Evolutionary conservation across 768 basidiomycete genomes (phyloP).

Genomic region (Kwoniella europaea): DNA sequence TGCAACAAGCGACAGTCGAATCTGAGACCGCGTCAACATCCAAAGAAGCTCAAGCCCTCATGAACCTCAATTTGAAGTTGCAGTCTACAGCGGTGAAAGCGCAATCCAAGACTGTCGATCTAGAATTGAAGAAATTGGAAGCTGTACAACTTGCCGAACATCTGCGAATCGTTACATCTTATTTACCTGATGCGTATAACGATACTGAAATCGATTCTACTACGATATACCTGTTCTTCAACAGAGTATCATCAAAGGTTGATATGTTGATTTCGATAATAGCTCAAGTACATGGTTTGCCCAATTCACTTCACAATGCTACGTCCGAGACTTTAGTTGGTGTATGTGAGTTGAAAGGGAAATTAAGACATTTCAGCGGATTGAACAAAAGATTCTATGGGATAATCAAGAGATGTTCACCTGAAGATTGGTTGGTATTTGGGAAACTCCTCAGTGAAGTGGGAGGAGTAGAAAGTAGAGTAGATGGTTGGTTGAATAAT

Average conservation of each 20-base stretch:
- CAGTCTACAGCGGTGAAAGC: conserved; percentile 90
- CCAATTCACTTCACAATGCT: conserved; percentile 78
- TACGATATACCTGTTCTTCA: conserved; percentile 89
- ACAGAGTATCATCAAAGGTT: conserved; percentile 80
- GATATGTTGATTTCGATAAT: conserved; percentile 83
- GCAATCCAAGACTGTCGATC: conserved; percentile 84
- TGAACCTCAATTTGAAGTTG: conserved; percentile 91
- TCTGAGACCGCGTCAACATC: conserved; percentile 79
- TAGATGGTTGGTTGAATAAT: conserved; percentile 88
- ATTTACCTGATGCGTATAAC: conserved; percentile 86
- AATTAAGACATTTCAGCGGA: conserved; percentile 76
- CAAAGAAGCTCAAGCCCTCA: conserved; percentile 87
- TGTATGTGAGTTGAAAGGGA: conserved; percentile 90
- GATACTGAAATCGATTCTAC: conserved; percentile 89
- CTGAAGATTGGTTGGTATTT: conserved; percentile 81
- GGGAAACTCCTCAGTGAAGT: conserved; percentile 85
- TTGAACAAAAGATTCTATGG: conserved; percentile 89
- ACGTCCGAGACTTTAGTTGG: conserved; percentile 87
- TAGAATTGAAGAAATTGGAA: conserved; percentile 84
- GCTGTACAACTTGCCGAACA: conserved; percentile 80
- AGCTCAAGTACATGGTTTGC: conserved; percentile 79
- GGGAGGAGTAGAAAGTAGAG: conserved; percentile 81
- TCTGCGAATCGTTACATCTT: conserved; percentile 81
- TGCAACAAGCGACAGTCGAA: conserved; percentile 83
- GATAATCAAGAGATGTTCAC: conserved; percentile 77